Evolutionary conservation across 2,329 filamentous ascomycete genomes (phyloP), one percentile per base, ranked within the genome.

Genomic region (Fusarium torreyae): DNA sequence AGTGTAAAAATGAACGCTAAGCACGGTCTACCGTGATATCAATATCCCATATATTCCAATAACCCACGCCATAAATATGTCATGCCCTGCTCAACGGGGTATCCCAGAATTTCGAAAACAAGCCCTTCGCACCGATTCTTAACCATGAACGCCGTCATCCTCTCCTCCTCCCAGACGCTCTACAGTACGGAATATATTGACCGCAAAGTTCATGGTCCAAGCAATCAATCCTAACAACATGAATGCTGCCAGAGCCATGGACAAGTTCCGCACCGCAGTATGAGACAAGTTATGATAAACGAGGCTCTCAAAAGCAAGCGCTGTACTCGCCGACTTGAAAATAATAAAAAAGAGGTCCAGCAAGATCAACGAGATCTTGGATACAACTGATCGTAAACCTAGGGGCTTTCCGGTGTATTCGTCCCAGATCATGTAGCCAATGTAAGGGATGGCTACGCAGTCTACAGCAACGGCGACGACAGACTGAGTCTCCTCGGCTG

Each of bases 301-400:
- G 55, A 98, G 83, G 10, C 93, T 92, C 77, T 93, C 92, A 77
- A 98, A 97, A 3, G 95, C 94, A 68, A 99, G 84, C 40, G 93
- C 92, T 26, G 97, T 87, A 81, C 97, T 98, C 52, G 94, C 94
- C 6, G 94, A 94, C 79, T 97, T 95, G 82, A 99, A 97, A 42
- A 98, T 94, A 75, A 99, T 97, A 78, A 99, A 99, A 75, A 98
- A 91, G 5, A 99, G 86, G 80, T 99, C 96, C 59, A 97, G 87
- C 56, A 99, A 88, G 63, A 98, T 92, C 50, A 99, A 88, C 15
- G 92, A 89, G 69, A 97, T 92, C 79, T 99, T 99, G 49, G 93
- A 91, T 58, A 90, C 90, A 11, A 94, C 90, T 8, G 90, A 91
- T 43, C 97, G 92, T 63, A 99, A 83, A 2, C 96, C 96, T 20